Conservation (phyloP, 768 basidiomycete species). For the Gloeopeniophorella convolvens region DNA sequence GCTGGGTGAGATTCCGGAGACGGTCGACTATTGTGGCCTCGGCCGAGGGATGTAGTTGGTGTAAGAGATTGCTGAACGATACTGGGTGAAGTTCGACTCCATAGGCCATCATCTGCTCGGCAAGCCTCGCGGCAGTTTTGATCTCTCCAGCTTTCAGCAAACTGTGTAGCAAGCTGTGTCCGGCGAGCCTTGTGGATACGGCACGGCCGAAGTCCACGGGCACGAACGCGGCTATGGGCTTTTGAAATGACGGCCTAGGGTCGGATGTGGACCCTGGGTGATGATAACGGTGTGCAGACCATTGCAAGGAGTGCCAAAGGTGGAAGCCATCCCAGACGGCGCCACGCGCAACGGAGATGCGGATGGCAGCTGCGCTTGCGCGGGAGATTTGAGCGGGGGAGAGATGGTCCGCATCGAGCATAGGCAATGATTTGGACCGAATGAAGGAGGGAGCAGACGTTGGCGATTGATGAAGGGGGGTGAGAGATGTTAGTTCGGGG, state of each 20-base stretch:
- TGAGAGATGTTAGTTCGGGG: not conserved
- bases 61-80: slow-evolving; percentile 45
- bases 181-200: slow-evolving; percentile 52
- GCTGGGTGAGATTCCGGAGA: not conserved
- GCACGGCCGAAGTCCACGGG: slow-evolving; percentile 42
- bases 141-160: slow-evolving; percentile 47
- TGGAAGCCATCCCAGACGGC: slow-evolving; percentile 18
- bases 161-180: slow-evolving; percentile 59
- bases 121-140: slow-evolving; percentile 42
- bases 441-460: slow-evolving; percentile 9
- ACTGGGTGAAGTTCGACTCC: slow-evolving; percentile 43
- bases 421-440: no score
- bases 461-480: slow-evolving; percentile 4
- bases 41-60: slow-evolving; percentile 11
- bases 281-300: slow-evolving; percentile 17
- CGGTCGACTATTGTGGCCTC: slow-evolving; percentile 10
- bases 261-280: slow-evolving; percentile 10
- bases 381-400: slow-evolving; percentile 19
- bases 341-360: slow-evolving; percentile 11
- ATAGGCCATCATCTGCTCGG: slow-evolving; percentile 45
- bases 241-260: slow-evolving; percentile 12
- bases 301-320: slow-evolving; percentile 17
- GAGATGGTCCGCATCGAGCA: not conserved
- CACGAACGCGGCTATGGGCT: slow-evolving; percentile 29
- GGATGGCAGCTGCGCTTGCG: slow-evolving; percentile 16